phyloP scores from a whole-genome alignment of 2,329 filamentous ascomycete species.

The Zymoseptoria brevis region DNA sequence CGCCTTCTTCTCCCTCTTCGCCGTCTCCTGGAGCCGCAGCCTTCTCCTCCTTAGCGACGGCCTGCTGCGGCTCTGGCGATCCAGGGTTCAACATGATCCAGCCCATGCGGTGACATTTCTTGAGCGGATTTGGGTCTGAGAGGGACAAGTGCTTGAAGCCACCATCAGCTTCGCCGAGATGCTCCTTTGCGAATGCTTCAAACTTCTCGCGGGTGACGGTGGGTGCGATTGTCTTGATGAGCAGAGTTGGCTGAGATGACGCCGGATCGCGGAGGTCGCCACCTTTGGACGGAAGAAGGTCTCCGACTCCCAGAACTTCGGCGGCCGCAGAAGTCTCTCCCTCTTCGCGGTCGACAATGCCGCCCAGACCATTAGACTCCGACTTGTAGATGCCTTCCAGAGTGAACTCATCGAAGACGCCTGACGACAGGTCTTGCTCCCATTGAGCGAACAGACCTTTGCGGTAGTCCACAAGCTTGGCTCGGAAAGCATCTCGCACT shows the following conservation, averaged over 20 bases:
- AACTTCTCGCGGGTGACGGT: conserved; percentile 91
- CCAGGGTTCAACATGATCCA: conserved; percentile 82
- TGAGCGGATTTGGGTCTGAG: conserved; percentile 92
- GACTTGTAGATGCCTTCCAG: conserved; percentile 90
- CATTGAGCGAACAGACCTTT: conserved; percentile 74
- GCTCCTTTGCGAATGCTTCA: conserved; percentile 88
- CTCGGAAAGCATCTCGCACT: conserved; percentile 65
- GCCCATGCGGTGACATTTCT: conserved; percentile 93
- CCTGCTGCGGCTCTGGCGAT: conserved; percentile 57
- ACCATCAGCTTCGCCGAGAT: conserved; percentile 81
- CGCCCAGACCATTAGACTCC: conserved; percentile 79
- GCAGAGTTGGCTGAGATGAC: conserved; percentile 77
- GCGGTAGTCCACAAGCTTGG: conserved; percentile 71
- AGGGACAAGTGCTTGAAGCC: conserved; percentile 94
- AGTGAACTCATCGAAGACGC: conserved; percentile 88
- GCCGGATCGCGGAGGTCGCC: conserved; percentile 86
- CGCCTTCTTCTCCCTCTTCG: conserved; percentile 17
- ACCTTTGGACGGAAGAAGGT: conserved; percentile 73
- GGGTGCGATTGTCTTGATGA: conserved; percentile 97
- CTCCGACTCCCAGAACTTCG: conserved; percentile 86
- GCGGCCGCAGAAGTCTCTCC: conserved; percentile 86
- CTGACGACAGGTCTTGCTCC: conserved; percentile 77
- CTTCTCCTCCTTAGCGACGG: conserved; percentile 60
- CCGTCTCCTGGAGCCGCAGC: conserved; percentile 29
- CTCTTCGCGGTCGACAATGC: conserved; percentile 86